Evolutionary conservation across 148 eudicot species (phyloP), one percentile per base, ranked within the genome.

Genomic region (Rhododendron ovatum): DNA sequence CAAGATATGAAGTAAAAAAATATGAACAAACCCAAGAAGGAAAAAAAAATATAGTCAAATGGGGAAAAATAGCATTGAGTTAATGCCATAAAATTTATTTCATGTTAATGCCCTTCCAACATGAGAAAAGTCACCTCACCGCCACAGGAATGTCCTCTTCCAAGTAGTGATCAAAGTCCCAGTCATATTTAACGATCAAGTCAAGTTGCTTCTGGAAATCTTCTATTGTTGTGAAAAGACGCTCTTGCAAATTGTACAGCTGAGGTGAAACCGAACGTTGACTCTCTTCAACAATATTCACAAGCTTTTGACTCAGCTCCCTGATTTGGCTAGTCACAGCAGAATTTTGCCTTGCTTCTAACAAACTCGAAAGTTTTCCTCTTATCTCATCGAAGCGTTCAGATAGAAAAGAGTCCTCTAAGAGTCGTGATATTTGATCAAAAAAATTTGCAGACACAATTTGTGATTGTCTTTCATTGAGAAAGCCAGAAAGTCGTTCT

Each of bases 111-210:
- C 88, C 85, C 84, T 86, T 74, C 86, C 77, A 86, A 69, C 82
- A 90, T 83, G 89, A 90, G 86, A 87, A 87, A 91, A 85, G 98
- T 93, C 96, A 93, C 95, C 99, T 95, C 96, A 97, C 99, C 98
- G 91, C 99, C 89, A 91, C 95, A 89, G 99, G 99, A 86, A 97
- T 87, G 85, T 97, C 99, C 87, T 95, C 98, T 87, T 97, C 99
- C 90, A 97, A 88, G 81, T 94, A 94, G 88, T 94, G 92, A 87
- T 97, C 99, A 82, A 97, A 94, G 90, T 97, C 99, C 99, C 99
- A 97, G 88, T 95, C 96, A 91, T 94, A 95, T 87, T 92, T 92
- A 87, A 97, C 92, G 74, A 97, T 95, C 90, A 97, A 90, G 83
- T 97, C 96, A 89, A 97, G 92, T 80, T 97, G 99, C 81, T 94